Base-by-base conservation (phyloP, 768 basidiomycete genomes). In the Galerina marginata region DNA sequence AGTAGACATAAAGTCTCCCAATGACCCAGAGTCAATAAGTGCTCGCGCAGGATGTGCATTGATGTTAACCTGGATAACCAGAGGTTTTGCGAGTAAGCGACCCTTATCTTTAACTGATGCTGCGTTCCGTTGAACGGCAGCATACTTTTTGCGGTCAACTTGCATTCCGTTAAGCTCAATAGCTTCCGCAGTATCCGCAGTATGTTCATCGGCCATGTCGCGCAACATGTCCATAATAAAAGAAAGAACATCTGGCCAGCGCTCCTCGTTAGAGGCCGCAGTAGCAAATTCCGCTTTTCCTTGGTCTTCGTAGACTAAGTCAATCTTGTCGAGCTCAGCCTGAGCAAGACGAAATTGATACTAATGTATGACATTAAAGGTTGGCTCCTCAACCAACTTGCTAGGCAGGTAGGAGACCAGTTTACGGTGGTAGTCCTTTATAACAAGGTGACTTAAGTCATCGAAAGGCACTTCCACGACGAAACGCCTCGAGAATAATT, bases 341-440 rank as follows among this genome's bases (percentile, higher is more conserved):
- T 37, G 3, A 5, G 9, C 47, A 43, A 52, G 11, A 15, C 20
- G 40, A 12, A 6, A 26, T 9, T 54, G 37, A 29, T 60, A 61
- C 54, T 54, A 61, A 25, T 40, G 3, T 5, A 37, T 33, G 7
- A 61, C 12, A 25, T 56, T 15, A 25, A 61, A 61, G 3, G 4
- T 9, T 0, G 60, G 54, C 44, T 61, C 33, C n/a, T 56, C 54
- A 5, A 56, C 4, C 4, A 39, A 11, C 9, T n/a, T 26, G 9
- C 26, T 25, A 39, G 38, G 45, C 1, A 42, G 12, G 6, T 29
- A 49, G 16, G 40, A 36, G 2, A 48, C 15, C 5, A 36, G 2
- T 2, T 25, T 7, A 2, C 15, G n/a, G 1, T 23, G 3, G 2
- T 2, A 23, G 12, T 60, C 52, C 7, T 48, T 23, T 12, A 60